Conservation (phyloP, 2,329 filamentous ascomycete genomes). For the Alternaria alternata region DNA sequence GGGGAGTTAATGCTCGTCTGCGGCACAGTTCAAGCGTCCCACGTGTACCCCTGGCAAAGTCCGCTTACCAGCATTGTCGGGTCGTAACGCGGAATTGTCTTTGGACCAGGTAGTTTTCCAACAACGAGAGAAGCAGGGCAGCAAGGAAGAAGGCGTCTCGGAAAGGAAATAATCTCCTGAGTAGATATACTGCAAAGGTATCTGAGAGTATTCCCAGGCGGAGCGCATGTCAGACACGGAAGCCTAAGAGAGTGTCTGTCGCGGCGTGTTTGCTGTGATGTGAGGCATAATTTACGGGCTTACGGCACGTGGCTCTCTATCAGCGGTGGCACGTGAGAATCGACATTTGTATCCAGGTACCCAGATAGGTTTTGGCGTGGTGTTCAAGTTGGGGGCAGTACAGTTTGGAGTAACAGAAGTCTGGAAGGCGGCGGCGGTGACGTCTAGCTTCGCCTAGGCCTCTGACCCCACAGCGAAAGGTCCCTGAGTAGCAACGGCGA, state of each 20-base stretch:
- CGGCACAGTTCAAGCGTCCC: neutral
- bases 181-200: neutral
- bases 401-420: neutral
- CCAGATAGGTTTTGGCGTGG: neutral
- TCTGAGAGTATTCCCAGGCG: neutral
- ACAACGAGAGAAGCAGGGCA: neutral
- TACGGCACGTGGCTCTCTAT: neutral
- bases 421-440: conserved; percentile 11
- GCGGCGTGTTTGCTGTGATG: neutral
- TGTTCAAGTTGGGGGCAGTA: neutral
- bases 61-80: neutral
- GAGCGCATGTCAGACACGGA: neutral
- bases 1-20: neutral
- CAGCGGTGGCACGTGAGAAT: neutral
- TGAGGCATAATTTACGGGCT: neutral
- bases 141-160: neutral
- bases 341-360: neutral
- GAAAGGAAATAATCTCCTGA: neutral
- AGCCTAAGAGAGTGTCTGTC: neutral
- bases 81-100: neutral
- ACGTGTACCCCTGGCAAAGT: neutral
- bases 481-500: conserved; percentile 21
- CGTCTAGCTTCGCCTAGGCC: conserved; percentile 21
- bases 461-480: conserved; percentile 20
- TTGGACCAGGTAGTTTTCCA: neutral